Evolutionary conservation across 306 rosid genomes (phyloP), one percentile per base, ranked within the genome.

Genomic region (Sophora flavescens): DNA sequence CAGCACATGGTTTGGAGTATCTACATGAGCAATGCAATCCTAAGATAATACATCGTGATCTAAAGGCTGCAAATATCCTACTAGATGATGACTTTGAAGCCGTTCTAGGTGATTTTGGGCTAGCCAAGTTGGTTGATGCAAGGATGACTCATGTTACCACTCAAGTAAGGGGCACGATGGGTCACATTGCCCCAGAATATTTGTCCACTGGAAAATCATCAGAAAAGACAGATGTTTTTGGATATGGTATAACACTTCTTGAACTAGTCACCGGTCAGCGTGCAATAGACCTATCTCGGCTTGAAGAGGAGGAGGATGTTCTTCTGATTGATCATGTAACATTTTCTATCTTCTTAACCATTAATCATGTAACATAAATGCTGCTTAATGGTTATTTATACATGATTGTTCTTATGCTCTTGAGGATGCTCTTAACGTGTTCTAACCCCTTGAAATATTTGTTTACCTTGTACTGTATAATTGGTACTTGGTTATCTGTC

Each of bases 141-240:
- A 84, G 86, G 60, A 70, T 84, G 82, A 95, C 96, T 76, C 97
- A 90, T 67, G 92, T 92, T n/a, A 95, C 98, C 38, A 95, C 98
- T 82, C 97, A 92, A 82, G 90, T 95, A 28, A 78, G 98, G 1
- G 98, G 98, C 33, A 95, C 98, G 36, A 92, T 95, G 98, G 98
- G 98, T 51, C 98, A 95, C 59, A 95, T 95, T 62, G 97, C 98
- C 71, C 98, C 98, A 0, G 98, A 92, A 67, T 95, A 95, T 83
- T 71, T 95, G 85, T 86, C 96, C 80, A 92, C 97, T 0, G 98
- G 98, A 77, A 90, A 92, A 78, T 90, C 98, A 16, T 88, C 98
- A 1, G 96, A 95, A 32, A 95, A 95, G 77, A 86, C 97, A 0
- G 98, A 95, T 87, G 96, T 95, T 57, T 92, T 95, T 62, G 98